These are phyloP conservation scores for Solanum paucissectum DNA, from an alignment of 257 asterid species.

Conservation along the genomic window DNA sequence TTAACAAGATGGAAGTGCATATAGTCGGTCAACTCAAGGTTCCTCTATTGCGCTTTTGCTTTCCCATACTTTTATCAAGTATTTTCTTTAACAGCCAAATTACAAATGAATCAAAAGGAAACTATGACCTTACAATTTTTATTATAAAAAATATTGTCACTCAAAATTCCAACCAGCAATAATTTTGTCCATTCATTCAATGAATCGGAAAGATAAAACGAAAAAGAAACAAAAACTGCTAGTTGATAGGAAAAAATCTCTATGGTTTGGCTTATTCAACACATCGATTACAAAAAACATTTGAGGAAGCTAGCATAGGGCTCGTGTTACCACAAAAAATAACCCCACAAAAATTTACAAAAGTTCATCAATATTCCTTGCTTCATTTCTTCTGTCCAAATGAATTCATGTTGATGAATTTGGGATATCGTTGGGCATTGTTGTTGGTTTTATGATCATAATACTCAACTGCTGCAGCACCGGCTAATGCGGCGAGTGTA, in stretches of 20 bases:
- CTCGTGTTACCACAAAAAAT: not conserved
- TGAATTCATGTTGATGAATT: slow-evolving; percentile 11
- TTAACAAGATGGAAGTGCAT: fast-evolving
- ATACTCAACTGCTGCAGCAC: slow-evolving; percentile 36
- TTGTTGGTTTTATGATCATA: slow-evolving; percentile 13
- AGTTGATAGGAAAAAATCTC: not conserved
- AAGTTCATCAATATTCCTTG: not conserved
- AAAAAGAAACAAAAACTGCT: not conserved
- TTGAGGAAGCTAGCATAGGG: not conserved
- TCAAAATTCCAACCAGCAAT: not conserved
- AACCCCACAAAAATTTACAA: not conserved
- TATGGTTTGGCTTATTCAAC: not conserved
- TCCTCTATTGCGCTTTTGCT: not conserved
- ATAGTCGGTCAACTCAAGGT: not conserved
- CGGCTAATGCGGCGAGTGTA: slow-evolving; percentile 38
- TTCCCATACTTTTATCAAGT: not conserved
- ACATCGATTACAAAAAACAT: not conserved
- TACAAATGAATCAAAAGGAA: not conserved
- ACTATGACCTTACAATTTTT: not conserved
- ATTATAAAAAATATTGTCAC: not conserved
- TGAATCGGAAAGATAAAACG: not conserved
- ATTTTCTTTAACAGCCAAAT: not conserved
- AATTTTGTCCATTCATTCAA: not conserved
- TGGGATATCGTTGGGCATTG: slow-evolving; percentile 11
- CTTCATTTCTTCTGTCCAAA: slow-evolving; percentile 13